A percentile compares a stretch with the other conserved stretches of the same genome.
These are phyloP conservation scores for Cutaneotrichosporon cavernicola DNA, from an alignment of 1,284 basidiomycete species.

Conservation along the genomic window DNA sequence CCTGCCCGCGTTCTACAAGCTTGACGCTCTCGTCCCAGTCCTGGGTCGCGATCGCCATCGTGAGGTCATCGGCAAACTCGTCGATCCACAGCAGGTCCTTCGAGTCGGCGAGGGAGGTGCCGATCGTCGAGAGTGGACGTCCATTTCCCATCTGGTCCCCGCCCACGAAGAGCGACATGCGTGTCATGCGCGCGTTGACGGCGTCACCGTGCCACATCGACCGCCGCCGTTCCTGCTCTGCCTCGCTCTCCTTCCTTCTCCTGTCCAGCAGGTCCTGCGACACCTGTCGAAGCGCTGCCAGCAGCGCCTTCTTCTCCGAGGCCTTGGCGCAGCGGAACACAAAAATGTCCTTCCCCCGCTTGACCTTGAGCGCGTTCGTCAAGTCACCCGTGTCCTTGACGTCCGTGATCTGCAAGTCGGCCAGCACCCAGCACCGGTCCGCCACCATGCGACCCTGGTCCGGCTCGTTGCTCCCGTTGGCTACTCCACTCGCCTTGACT, in stretches of 20 bases:
- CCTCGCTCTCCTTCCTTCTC: constrained; percentile 85
- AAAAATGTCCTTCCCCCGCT: constrained; percentile 86
- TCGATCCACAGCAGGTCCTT: constrained; percentile 79
- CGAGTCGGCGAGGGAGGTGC: constrained; percentile 60
- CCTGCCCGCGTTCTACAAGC: constrained; percentile 81
- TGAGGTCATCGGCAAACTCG: constrained; percentile 86
- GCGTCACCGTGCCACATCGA: constrained; percentile 70
- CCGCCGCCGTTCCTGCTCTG: constrained; percentile 81
- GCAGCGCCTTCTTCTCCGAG: constrained; percentile 80
- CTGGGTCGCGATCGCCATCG: constrained; percentile 83
- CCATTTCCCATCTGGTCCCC: constrained; percentile 17
- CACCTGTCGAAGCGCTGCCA: constrained; percentile 83
- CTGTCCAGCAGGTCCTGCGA: constrained; percentile 86
- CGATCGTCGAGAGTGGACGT: constrained; percentile 63
- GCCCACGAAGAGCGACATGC: constrained; percentile 27
- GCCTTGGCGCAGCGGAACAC: constrained; percentile 82
- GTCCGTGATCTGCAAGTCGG: constrained; percentile 89
- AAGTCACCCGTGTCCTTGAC: constrained; percentile 91
- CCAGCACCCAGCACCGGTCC: constrained; percentile 85
- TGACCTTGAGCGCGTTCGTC: constrained; percentile 94
- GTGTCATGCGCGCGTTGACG: constrained; percentile 18
- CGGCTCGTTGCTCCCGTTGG: constrained; percentile 53
- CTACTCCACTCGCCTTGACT: constrained; percentile 30
- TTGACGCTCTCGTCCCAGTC: constrained; percentile 83
- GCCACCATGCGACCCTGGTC: constrained; percentile 73